A percentile compares a stretch with the other conserved stretches of the same genome.
Evolutionary conservation across 192 early-diverging fungal species (phyloP).

Genomic region (Umbelopsis sp.): DNA sequence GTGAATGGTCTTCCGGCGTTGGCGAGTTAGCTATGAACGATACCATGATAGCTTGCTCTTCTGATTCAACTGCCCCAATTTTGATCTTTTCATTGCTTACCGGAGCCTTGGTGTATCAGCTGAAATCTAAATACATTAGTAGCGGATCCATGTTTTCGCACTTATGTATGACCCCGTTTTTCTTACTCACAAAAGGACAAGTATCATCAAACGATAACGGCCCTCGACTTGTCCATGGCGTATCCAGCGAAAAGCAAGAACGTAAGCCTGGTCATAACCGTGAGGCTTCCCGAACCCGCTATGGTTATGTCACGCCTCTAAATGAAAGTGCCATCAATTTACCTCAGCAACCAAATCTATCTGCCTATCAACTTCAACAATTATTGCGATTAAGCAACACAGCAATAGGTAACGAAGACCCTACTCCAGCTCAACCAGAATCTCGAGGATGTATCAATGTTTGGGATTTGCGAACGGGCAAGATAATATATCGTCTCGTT

Average conservation of each 20-base stretch:
- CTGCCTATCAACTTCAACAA: constrained; percentile 30
- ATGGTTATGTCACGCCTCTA: constrained; percentile 22
- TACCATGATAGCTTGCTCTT: constrained; percentile 51
- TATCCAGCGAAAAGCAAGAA: background rate
- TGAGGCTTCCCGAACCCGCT: background rate
- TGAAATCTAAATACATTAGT: constrained; percentile 28
- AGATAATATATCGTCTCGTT: constrained; percentile 43
- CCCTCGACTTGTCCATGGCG: background rate
- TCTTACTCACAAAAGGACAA: constrained; percentile 33
- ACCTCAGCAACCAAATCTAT: constrained; percentile 11
- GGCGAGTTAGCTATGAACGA: constrained; percentile 50
- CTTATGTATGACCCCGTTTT: constrained; percentile 32
- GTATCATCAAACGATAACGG: background rate
- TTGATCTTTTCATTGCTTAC: constrained; percentile 53
- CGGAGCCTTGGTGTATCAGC: constrained; percentile 53
- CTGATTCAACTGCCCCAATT: constrained; percentile 46
- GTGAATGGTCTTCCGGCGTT: constrained; percentile 51
- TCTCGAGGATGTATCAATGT: constrained; percentile 49
- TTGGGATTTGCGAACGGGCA: constrained; percentile 50
- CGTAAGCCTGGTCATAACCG: background rate
- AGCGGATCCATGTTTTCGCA: constrained; percentile 19
- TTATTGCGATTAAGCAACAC: constrained; percentile 2
- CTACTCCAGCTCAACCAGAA: background rate
- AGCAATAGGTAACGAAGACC: background rate
- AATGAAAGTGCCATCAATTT: constrained; percentile 15